These are phyloP conservation scores for Ogataea thermomethanolica DNA, from an alignment of 805 yeast species.

Conservation along the genomic window DNA sequence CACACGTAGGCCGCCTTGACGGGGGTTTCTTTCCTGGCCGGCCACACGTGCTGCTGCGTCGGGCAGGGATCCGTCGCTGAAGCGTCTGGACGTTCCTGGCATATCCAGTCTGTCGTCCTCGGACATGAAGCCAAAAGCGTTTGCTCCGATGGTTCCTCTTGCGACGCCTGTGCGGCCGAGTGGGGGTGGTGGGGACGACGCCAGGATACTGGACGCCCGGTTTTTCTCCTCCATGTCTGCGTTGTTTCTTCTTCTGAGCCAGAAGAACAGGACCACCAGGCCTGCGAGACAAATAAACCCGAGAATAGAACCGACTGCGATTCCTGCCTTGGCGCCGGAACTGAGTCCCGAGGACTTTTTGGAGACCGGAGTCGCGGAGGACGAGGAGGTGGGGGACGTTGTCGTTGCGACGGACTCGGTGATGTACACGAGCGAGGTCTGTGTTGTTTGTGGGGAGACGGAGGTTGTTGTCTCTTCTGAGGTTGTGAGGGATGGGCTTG, in stretches of 20 bases:
- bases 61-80: slow-evolving; percentile 35
- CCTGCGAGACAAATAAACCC: slow-evolving; percentile 22
- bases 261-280: slow-evolving; percentile 19
- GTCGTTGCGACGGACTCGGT: slow-evolving; percentile 24
- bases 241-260: slow-evolving; percentile 21
- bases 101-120: slow-evolving; percentile 22
- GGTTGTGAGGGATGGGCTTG: no score
- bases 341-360: slow-evolving; percentile 18
- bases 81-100: slow-evolving; percentile 30
- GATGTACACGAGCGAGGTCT: slow-evolving; percentile 23
- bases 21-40: background rate
- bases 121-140: slow-evolving; percentile 23
- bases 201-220: slow-evolving; percentile 10
- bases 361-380: slow-evolving; percentile 11
- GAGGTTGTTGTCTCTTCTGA: slow-evolving; percentile 14
- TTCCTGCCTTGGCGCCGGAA: slow-evolving; percentile 36
- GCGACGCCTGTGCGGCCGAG: slow-evolving; percentile 6
- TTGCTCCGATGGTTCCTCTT: slow-evolving; percentile 16
- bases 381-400: slow-evolving; percentile 14
- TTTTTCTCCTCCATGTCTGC: slow-evolving; percentile 16
- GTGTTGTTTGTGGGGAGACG: slow-evolving; percentile 22
- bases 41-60: slow-evolving; percentile 32
- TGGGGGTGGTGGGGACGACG: slow-evolving; percentile 12
- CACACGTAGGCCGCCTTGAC: slow-evolving; percentile 30
- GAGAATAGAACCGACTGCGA: slow-evolving; percentile 31